Evolutionary conservation across 129 eudicot species (phyloP).

Genomic region (sunflower (Helianthus annuus)): HanXRQr2.0-SUNRISE NC_035440.2:57573419-57573918

Average conservation of each 20-base stretch:
- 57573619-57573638: slow-evolving; percentile 17
- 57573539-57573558: neutral
- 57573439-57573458: too few relatives aligned
- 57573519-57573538: neutral
- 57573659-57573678: slow-evolving; percentile 17
- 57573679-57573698: slow-evolving; percentile 1
- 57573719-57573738: slow-evolving; percentile 1
- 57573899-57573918: too few relatives aligned
- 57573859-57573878: too few relatives aligned
- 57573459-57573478: too few relatives aligned
- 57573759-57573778: too few relatives aligned
- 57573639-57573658: slow-evolving; percentile 9
- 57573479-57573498: neutral
- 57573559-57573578: neutral
- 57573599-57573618: slow-evolving; percentile 22
- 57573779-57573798: too few relatives aligned
- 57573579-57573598: slow-evolving; percentile 8
- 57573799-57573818: too few relatives aligned
- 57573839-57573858: too few relatives aligned
- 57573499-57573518: neutral
- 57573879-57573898: too few relatives aligned
- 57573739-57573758: too few relatives aligned
- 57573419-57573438: too few relatives aligned
- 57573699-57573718: slow-evolving; percentile 17
- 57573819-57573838: too few relatives aligned